Evolutionary conservation across 257 asterid species (phyloP).

Genomic region (Forsythia viridissima): DNA sequence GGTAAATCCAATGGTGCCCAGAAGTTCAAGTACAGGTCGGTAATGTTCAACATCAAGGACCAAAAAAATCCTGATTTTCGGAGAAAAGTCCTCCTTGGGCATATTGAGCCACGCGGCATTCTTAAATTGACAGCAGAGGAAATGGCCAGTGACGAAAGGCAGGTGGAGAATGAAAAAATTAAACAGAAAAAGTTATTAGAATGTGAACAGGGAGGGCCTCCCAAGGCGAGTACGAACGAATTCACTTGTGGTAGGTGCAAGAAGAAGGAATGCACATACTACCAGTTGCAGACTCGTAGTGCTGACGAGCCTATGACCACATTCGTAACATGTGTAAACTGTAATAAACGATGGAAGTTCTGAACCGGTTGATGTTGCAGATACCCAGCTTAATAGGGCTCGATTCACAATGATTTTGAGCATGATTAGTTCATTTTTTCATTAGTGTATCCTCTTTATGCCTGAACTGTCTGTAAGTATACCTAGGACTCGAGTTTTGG

Average conservation of each 20-base stretch:
- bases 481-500: not conserved
- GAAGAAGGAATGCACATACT: constrained; percentile 48
- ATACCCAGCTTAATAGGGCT: not conserved
- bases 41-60: constrained; percentile 53
- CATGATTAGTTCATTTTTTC: not conserved
- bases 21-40: constrained; percentile 44
- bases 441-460: not conserved
- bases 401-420: not conserved
- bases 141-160: constrained; percentile 56
- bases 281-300: constrained; percentile 58
- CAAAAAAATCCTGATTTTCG: constrained; percentile 55
- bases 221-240: constrained; percentile 43
- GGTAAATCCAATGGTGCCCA: constrained; percentile 47
- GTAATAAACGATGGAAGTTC: constrained; percentile 56
- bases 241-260: constrained; percentile 51
- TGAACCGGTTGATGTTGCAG: constrained; percentile 1
- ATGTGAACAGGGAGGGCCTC: constrained; percentile 37
- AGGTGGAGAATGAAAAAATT: constrained; percentile 42
- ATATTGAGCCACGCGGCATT: constrained; percentile 30
- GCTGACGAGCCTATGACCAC: constrained; percentile 70
- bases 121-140: constrained; percentile 42
- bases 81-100: constrained; percentile 47
- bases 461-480: not conserved
- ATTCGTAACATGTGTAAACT: constrained; percentile 54
- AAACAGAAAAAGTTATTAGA: constrained; percentile 54